Conservation (phyloP, 768 basidiomycete species). For the Thelephora aurantiotincta region DNA sequence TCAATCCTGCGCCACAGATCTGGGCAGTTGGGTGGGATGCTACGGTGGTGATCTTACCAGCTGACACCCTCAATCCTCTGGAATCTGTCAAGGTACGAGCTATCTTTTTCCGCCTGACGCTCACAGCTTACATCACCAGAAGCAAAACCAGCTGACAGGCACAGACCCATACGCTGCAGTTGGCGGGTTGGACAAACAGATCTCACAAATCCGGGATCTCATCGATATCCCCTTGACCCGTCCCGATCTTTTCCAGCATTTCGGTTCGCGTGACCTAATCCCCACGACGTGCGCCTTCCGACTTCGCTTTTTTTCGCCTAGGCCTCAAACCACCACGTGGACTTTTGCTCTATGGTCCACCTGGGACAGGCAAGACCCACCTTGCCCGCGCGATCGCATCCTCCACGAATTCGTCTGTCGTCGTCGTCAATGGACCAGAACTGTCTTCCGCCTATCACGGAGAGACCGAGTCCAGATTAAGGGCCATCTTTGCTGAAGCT, state of each 20-base stretch:
- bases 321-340: conserved; percentile 96
- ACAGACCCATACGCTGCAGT: conserved; percentile 65
- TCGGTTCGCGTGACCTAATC: conserved; percentile 28
- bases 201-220: conserved; percentile 71
- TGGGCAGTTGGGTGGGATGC: conserved; percentile 66
- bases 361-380: conserved; percentile 97
- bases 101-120: not conserved
- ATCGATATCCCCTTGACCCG: conserved; percentile 75
- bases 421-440: conserved; percentile 92
- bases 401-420: conserved; percentile 74
- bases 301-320: conserved; percentile 12
- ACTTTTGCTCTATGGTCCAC: conserved; percentile 87
- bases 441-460: conserved; percentile 93
- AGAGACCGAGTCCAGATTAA: conserved; percentile 84
- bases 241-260: conserved; percentile 70
- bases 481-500: conserved; percentile 83
- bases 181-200: conserved; percentile 82
- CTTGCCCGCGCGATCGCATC: conserved; percentile 88
- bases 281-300: not conserved
- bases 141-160: conserved; percentile 8
- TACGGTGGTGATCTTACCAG: conserved; percentile 25
- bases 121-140: conserved; percentile 4
- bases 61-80: conserved; percentile 12
- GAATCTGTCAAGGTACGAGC: conserved; percentile 7
- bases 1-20: conserved; percentile 26